Base-by-base conservation (phyloP, 306 rosid species). In the Phaseolus lunatus region DNA sequence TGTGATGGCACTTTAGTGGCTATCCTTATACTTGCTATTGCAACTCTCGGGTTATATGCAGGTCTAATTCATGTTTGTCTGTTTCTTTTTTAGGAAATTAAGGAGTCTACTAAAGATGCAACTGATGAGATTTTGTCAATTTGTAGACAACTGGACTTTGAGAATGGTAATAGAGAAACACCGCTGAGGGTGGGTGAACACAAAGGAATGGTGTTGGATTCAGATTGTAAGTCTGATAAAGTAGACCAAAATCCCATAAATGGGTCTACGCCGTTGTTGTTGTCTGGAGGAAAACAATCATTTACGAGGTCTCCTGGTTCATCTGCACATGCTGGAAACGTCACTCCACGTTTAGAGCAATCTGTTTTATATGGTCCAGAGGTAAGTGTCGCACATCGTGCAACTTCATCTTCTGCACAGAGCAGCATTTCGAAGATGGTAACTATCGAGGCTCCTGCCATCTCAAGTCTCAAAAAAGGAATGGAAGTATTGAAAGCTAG, bases 391-490 rank as follows among this genome's bases (percentile, higher is more conserved):
- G 73, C 72, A 71, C 80, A 65, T 57, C 76, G 61, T 43, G 83
- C 69, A 7, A 48, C 72, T 41, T 20, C 76, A 77, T 83, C 82
- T 19, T 88, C 96, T 44, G 66, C 78, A 64, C 85, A 69, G 39
- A 85, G 76, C 85, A 90, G 85, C 85, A 77, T 80, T 86, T 86
- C 87, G 22, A 83, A 83, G 84, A 81, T 53, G 78, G 84, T 68
- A 44, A 69, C 62, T 78, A 85, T 77, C 9, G 87, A 84, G 39
- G 88, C 89, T 59, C 90, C 96, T 49, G 3, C 65, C 71, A 70
- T 83, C 37, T 90, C 89, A 9, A 83, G 82, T 81, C 81, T 89
- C 57, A 86, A 84, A 70, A 96, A 91, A 75, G 93, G 84, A 72
- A 83, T 14, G 63, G 84, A 86, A 29, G 81, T 71, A 85, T 84